A percentile compares a stretch with the other conserved stretches of the same genome.
Evolutionary conservation across 23 red algal genomes (phyloP).

Genomic region (Agarophyton chilense): DNA sequence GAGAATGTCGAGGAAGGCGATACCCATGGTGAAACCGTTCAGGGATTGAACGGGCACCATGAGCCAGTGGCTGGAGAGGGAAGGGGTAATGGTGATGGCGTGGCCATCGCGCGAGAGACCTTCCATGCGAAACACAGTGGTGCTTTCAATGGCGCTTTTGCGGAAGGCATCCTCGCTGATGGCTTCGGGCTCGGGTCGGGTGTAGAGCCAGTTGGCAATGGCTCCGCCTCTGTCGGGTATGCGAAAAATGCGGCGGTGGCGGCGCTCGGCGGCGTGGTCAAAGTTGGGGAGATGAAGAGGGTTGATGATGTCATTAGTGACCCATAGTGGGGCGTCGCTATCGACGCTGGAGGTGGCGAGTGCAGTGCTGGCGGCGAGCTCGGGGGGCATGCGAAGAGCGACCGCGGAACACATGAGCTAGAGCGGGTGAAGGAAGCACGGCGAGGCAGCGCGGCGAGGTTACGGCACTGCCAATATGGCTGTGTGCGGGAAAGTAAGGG

Average conservation of each 20-base stretch:
- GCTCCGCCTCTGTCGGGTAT: conserved; percentile 26
- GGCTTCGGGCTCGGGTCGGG: conserved; percentile 41
- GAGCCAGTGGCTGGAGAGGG: conserved; percentile 56
- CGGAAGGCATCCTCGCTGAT: conserved; percentile 54
- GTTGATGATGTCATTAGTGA: not conserved
- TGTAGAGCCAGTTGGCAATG: conserved; percentile 64
- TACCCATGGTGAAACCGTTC: conserved; percentile 52
- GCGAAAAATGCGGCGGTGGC: conserved; percentile 32
- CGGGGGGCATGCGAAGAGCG: conserved; percentile 41
- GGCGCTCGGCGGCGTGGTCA: not conserved
- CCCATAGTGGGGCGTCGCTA: conserved; percentile 33
- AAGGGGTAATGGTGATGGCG: conserved; percentile 39
- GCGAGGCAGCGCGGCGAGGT: not conserved
- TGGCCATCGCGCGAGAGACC: not conserved
- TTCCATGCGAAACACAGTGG: conserved; percentile 58
- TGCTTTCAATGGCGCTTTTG: conserved; percentile 52
- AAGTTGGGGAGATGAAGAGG: conserved; percentile 5
- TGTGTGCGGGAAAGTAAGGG: too few species aligned
- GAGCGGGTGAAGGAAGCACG: too few species aligned
- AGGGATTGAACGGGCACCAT: conserved; percentile 58
- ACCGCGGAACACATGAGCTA: conserved; percentile 2
- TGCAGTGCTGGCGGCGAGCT: conserved; percentile 25
- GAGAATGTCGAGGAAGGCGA: conserved; percentile 48
- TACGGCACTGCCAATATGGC: not conserved
- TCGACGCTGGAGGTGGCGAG: conserved; percentile 51